A percentile compares a stretch with the other conserved stretches of the same genome.
Evolutionary conservation across 208 protist genomes (phyloP).

Genomic region (Porcisia hertigi): DNA sequence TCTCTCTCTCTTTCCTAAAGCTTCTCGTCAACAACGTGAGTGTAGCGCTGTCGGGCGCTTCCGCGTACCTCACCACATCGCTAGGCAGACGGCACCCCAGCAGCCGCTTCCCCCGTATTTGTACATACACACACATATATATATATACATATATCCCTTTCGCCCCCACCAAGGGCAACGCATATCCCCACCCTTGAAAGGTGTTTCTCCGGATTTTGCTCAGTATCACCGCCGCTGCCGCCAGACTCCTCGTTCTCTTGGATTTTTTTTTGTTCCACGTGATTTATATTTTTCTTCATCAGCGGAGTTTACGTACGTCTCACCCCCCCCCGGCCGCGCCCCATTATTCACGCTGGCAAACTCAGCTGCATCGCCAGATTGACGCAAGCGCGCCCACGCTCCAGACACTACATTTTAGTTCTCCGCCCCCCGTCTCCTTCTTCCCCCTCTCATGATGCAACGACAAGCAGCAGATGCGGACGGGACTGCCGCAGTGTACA

Average conservation of each 20-base stretch:
- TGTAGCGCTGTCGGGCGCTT: background rate
- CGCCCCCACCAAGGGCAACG: background rate
- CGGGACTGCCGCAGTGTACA: conserved; percentile 75
- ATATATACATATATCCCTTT: background rate
- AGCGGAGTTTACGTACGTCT: background rate
- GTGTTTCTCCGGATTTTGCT: background rate
- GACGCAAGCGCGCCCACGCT: background rate
- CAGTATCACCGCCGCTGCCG: background rate
- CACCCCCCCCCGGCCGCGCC: background rate
- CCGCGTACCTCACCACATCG: background rate
- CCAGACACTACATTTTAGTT: background rate
- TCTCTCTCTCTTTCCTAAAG: background rate
- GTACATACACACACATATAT: too few relatives aligned
- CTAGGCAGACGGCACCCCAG: background rate
- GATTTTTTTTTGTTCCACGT: background rate
- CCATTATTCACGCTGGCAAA: background rate
- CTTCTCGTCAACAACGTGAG: background rate
- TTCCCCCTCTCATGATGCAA: conserved; percentile 35
- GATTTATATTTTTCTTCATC: background rate
- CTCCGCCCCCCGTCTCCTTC: background rate
- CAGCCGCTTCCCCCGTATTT: too few relatives aligned
- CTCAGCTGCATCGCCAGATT: background rate
- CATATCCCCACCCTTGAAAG: background rate
- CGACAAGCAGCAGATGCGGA: conserved; percentile 35
- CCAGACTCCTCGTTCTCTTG: background rate